Percentiles rank a stretch among this genome's conserved stretches.
These are phyloP conservation scores for Pleurotus pulmonarius DNA, from an alignment of 768 basidiomycete genomes.

Conservation along the genomic window DNA sequence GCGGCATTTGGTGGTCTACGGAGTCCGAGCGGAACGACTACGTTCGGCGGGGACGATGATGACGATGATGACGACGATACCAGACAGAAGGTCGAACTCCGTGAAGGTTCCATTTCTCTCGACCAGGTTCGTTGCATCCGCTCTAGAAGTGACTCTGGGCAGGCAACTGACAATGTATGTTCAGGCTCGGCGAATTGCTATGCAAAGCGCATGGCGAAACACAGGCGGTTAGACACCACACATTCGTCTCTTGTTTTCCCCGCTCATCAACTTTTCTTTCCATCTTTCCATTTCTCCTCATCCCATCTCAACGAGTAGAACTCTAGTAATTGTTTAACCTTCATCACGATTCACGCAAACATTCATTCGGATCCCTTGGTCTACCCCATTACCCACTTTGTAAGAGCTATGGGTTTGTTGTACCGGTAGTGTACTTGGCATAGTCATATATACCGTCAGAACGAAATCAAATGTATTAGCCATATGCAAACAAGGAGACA, in stretches of 20 bases:
- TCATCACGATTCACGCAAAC: background rate
- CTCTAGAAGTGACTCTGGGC: background rate
- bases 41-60: constrained; percentile 62
- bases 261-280: background rate
- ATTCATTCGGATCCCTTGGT: background rate
- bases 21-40: constrained; percentile 26
- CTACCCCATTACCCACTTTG: background rate
- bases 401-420: background rate
- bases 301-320: background rate
- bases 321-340: background rate
- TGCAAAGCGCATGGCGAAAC: constrained; percentile 89
- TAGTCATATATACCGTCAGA: background rate
- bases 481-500: too few relatives aligned
- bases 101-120: constrained; percentile 83
- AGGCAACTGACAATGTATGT: constrained; percentile 9
- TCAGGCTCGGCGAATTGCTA: constrained; percentile 78
- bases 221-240: constrained; percentile 41
- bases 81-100: constrained; percentile 70
- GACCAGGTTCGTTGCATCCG: constrained; percentile 67
- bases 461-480: too few relatives aligned
- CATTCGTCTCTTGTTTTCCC: background rate
- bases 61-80: constrained; percentile 66
- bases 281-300: background rate
- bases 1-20: constrained; percentile 84
- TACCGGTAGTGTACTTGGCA: background rate